phyloP scores from a whole-genome alignment of 2,329 filamentous ascomycete genomes.

The Paraconiothyrium brasiliense region DNA sequence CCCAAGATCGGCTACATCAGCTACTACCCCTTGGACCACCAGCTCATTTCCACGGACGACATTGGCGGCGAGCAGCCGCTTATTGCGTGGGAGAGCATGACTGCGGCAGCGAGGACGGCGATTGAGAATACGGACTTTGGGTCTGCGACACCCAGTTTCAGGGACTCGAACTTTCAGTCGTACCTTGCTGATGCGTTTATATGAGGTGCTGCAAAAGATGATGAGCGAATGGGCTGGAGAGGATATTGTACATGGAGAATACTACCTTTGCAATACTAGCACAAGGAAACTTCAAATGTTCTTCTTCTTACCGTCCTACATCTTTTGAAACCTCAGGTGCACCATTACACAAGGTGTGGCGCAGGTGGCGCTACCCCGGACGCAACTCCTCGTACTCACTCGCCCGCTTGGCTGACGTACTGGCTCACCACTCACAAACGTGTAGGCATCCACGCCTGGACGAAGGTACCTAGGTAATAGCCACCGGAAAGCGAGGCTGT shows the following conservation, averaged over 20 bases:
- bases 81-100: slow-evolving; percentile 62
- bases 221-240: not conserved
- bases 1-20: slow-evolving; percentile 61
- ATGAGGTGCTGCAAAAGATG: slow-evolving; percentile 14
- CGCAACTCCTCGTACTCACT: not conserved
- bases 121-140: slow-evolving; percentile 59
- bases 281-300: too few relatives aligned
- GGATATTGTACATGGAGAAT: not conserved
- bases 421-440: not conserved
- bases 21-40: slow-evolving; percentile 60
- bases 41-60: slow-evolving; percentile 53
- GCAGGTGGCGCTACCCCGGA: not conserved
- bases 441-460: not conserved
- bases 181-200: slow-evolving; percentile 53
- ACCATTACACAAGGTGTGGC: not conserved
- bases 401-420: slow-evolving; percentile 8
- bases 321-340: not conserved
- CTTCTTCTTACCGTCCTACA: too few relatives aligned
- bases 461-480: not conserved
- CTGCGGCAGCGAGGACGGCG: slow-evolving; percentile 53
- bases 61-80: slow-evolving; percentile 58
- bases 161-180: slow-evolving; percentile 56
- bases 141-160: slow-evolving; percentile 58
- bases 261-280: not conserved
- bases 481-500: slow-evolving; percentile 1